Base-by-base conservation (phyloP, 2,329 filamentous ascomycete genomes). In the Ceratocystis eucalypticola region DNA sequence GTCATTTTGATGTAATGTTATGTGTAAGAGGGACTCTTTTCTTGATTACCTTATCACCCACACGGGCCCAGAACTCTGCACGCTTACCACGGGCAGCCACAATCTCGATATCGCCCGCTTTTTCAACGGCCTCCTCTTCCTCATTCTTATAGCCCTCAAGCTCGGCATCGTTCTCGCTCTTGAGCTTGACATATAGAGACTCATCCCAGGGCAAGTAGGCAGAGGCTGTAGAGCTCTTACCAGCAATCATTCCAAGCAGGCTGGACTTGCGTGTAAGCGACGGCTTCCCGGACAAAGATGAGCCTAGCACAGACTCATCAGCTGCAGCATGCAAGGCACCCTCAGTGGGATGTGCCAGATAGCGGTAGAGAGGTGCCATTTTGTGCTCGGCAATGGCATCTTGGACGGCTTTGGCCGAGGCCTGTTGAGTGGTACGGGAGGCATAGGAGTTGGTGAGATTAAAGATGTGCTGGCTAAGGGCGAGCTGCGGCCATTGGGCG, bases 81-180 rank as follows among this genome's bases (percentile, higher is more conserved):
- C 92, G 84, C 83, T 97, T 97, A 71, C 92, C 92, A 77, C 89
- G 86, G 70, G 92, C 94, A 66, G 91, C 89, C 77, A 93, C 87
- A 70, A 99, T 86, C 78, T 99, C 94, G 12, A 91, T 96, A 73
- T 99, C 94, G 66, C 94, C 94, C 68, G 93, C 93, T 77, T 95
- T 92, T 82, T 99, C 94, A 50, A 88, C 88, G 8, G 94, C 94
- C 74, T 99, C 92, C 69, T 96, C 93, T 76, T 93, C 88, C 76
- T 94, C 89, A 76, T 91, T 91, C 77, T 92, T 86, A 72, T 88
- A 85, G 64, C 79, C 82, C 70, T 88, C 87, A 61, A 93, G 79
- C 79, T 93, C 88, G 72, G 84, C 82, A 71, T 90, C 88, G 72
- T 94, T 94, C 70, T 90, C 87, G 70, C 84, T 84, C 75, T 87